Conservation (phyloP, 2,329 filamentous ascomycete species). For the Calonectria hongkongensis region DNA sequence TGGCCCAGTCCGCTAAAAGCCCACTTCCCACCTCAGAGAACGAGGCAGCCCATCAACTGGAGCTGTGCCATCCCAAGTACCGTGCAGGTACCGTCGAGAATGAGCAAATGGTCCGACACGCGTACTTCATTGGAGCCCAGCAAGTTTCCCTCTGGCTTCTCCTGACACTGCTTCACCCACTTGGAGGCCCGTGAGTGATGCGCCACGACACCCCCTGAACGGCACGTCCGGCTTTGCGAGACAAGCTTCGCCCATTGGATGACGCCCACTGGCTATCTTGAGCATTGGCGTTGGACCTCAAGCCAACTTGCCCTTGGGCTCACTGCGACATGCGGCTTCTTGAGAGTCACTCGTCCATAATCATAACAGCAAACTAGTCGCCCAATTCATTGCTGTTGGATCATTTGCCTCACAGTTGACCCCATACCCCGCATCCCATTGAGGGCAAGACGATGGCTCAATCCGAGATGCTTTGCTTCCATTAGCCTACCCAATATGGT, state of each 20-base stretch:
- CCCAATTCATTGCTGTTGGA: not conserved
- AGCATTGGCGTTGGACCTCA: not conserved
- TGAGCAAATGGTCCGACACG: conserved; percentile 36
- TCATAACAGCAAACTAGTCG: no score
- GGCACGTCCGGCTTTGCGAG: conserved; percentile 52
- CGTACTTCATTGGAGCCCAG: conserved; percentile 28
- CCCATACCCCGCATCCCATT: not conserved
- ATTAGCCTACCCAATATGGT: not conserved
- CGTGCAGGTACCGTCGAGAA: conserved; percentile 30
- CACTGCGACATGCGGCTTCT: not conserved
- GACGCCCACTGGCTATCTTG: conserved; percentile 34
- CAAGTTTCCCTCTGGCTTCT: conserved; percentile 25
- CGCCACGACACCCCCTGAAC: conserved; percentile 52
- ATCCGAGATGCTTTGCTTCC: not conserved
- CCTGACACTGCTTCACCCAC: conserved; percentile 31
- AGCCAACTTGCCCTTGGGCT: not conserved
- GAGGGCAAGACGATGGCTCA: not conserved
- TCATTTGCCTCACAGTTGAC: not conserved
- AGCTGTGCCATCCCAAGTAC: conserved; percentile 11
- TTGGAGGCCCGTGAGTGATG: conserved; percentile 37
- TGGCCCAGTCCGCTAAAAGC: not conserved
- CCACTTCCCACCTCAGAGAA: conserved; percentile 12
- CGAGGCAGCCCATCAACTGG: not conserved
- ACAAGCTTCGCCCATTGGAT: conserved; percentile 35
- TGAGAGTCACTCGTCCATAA: not conserved